These are phyloP conservation scores for Fusarium sp. DNA, from an alignment of 2,329 filamentous ascomycete species.

Conservation along the genomic window DNA sequence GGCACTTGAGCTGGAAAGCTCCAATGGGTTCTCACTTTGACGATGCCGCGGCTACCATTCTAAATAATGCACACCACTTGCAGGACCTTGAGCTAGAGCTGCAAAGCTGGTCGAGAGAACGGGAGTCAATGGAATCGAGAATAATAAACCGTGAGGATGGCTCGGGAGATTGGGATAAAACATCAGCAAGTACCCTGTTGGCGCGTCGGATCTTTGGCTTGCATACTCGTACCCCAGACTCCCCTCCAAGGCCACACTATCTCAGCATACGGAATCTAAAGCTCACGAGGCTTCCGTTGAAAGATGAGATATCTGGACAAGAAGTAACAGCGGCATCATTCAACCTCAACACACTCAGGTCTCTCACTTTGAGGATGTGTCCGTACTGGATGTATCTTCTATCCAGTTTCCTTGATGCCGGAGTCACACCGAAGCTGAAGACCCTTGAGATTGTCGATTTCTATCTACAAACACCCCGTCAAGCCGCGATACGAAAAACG, in stretches of 20 bases:
- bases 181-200: not conserved
- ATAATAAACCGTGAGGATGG: rapidly evolving
- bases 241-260: rapidly evolving
- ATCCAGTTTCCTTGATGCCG: rapidly evolving
- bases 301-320: not conserved
- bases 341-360: rapidly evolving
- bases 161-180: not conserved
- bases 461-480: not conserved
- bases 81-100: not conserved
- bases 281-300: not conserved
- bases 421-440: not conserved
- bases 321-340: not conserved
- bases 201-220: not conserved
- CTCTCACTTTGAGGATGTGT: not conserved
- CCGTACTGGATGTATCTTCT: not conserved
- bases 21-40: conserved; percentile 7
- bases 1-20: not conserved
- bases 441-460: conserved; percentile 3
- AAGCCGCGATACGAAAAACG: not conserved
- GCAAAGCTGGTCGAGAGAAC: not conserved
- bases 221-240: rapidly evolving
- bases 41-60: rapidly evolving
- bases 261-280: not conserved
- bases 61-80: rapidly evolving
- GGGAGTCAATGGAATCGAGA: conserved; percentile 4